Conservation (phyloP, 805 yeast species). For the Candida xiaguanensis region DNA sequence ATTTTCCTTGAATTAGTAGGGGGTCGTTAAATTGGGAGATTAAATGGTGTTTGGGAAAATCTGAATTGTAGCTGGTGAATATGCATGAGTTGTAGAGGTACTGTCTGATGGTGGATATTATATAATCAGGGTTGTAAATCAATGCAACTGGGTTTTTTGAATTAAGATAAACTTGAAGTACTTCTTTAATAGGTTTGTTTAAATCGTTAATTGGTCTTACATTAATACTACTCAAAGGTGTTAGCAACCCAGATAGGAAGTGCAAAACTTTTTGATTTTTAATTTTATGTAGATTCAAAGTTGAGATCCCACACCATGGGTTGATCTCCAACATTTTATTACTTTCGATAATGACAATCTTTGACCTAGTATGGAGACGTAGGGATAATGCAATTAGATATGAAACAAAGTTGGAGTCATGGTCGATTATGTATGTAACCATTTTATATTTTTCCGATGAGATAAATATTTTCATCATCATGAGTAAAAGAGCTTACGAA, state of each 20-base stretch:
- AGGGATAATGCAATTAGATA: slow-evolving; percentile 17
- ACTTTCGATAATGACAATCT: slow-evolving; percentile 11
- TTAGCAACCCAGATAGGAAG: not conserved
- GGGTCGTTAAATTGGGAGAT: not conserved
- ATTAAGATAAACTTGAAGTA: not conserved
- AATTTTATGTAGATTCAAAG: slow-evolving; percentile 9
- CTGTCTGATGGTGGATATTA: slow-evolving; percentile 10
- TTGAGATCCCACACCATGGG: slow-evolving; percentile 29
- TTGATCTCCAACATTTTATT: slow-evolving; percentile 7
- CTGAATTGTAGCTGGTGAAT: slow-evolving; percentile 3
- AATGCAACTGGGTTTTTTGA: slow-evolving; percentile 10
- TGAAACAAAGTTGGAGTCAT: slow-evolving; percentile 15
- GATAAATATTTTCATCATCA: not conserved
- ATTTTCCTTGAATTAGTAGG: not conserved
- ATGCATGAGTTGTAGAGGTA: slow-evolving; percentile 7
- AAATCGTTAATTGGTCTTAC: not conserved
- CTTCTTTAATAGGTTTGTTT: not conserved
- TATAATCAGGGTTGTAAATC: slow-evolving; percentile 16
- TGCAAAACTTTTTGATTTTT: not conserved
- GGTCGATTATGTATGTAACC: slow-evolving; percentile 13
- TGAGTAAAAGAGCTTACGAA: slow-evolving; percentile 16
- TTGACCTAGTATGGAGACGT: slow-evolving; percentile 9
- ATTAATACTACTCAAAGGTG: not conserved
- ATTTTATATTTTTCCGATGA: slow-evolving; percentile 1
- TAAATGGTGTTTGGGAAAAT: not conserved